Evolutionary conservation across 768 basidiomycete species (phyloP), one percentile per base, ranked within the genome.

Genomic region (Lanmaoa rubissima): DNA sequence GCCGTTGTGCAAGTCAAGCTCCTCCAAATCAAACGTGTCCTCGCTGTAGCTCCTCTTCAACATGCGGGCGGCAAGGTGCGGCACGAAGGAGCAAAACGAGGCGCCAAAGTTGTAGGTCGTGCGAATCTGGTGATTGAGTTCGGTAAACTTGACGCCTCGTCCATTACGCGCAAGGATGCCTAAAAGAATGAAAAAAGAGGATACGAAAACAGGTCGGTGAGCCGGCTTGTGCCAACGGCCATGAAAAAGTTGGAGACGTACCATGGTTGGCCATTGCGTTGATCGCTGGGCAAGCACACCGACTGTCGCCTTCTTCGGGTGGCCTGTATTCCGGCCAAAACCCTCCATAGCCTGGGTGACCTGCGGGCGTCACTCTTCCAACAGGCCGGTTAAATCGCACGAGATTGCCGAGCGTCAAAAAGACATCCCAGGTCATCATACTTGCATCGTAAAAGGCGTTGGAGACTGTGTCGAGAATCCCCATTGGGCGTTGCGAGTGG

Each of bases 261-360:
- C 90, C 91, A 58, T 92, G 90, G 67, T 92, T 92, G 8, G 90
- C 88, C 82, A 93, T 76, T 0, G 88, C 86, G 61, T 93, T 92
- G 56, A 92, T 68, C 13, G 81, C 88, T 1, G 90, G 90, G 60
- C 90, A 92, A 1, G 85, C 81, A 58, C 82, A 82, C 3, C 90
- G 76, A 63, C 88, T 90, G 61, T 91, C 89, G 1, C 81, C 82
- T 10, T 83, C 77, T 54, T 69, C 71, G 11, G 87, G 79, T 2
- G 84, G 69, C 1, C 77, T 71, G 64, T 79, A 90, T 63, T 85
- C 82, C 0, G 89, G 88, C 90, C 90, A 92, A 49, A 78, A 68
- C 0, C 88, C 87, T n/a, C 76, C 81, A 47, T 73, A 78, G 0
- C 86, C 87, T 3, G 82, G 79, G 50, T 78, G 71, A 0, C 84